Conservation (phyloP, 2,329 filamentous ascomycete genomes). For the Penicillium frequentans region DNA sequence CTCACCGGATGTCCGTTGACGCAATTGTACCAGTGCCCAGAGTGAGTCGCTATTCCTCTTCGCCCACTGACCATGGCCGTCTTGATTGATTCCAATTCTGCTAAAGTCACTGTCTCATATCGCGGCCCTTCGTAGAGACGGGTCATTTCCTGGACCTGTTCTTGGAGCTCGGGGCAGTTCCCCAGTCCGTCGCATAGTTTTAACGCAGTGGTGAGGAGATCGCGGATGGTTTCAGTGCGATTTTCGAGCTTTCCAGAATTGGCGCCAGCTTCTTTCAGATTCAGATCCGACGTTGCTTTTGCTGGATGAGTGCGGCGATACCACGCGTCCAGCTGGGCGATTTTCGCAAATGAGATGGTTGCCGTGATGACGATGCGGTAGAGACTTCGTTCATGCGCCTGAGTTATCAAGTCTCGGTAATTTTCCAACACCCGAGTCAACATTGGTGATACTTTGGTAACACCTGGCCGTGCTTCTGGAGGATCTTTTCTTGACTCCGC, state of each 20-base stretch:
- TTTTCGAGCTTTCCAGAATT: background rate
- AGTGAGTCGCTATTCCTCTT: constrained; percentile 12
- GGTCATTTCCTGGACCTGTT: background rate
- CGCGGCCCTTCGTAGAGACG: background rate
- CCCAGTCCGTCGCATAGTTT: background rate
- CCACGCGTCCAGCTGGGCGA: background rate
- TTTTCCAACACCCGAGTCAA: background rate
- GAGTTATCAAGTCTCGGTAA: background rate
- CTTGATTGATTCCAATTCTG: constrained; percentile 7
- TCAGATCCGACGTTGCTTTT: background rate
- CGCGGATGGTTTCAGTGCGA: background rate
- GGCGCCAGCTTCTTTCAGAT: too few relatives aligned
- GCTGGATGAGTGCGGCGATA: background rate
- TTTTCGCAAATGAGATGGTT: background rate
- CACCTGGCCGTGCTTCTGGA: background rate
- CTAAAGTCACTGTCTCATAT: background rate
- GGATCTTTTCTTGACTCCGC: background rate
- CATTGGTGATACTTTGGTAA: background rate
- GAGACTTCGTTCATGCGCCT: background rate
- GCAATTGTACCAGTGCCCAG: constrained; percentile 18
- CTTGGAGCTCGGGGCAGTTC: background rate
- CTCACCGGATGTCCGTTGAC: constrained; percentile 13
- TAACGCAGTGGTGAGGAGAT: background rate
- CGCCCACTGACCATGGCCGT: constrained; percentile 9
- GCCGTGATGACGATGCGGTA: background rate